Evolutionary conservation across 352 stramenopile species (phyloP).

Genomic region (Globisporangium perplexum): DNA sequence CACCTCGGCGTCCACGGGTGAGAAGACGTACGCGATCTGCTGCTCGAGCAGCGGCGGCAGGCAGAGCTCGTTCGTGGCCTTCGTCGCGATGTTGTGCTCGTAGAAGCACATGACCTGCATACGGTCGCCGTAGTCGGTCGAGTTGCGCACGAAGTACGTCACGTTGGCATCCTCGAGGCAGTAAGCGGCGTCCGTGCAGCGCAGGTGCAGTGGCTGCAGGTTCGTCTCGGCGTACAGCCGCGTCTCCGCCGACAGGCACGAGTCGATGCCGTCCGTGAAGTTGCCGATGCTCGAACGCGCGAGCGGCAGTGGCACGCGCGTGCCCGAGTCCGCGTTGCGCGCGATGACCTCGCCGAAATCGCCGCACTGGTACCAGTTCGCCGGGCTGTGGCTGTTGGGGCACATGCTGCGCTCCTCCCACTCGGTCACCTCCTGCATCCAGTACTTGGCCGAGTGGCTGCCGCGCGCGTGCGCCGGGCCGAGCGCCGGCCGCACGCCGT

Average conservation of each 20-base stretch:
- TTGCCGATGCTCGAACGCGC: slow-evolving; percentile 17
- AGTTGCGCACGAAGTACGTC: slow-evolving; percentile 62
- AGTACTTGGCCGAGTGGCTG: slow-evolving; percentile 67
- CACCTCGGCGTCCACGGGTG: slow-evolving; percentile 42
- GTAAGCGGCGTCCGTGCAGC: slow-evolving; percentile 39
- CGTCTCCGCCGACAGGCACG: slow-evolving; percentile 49
- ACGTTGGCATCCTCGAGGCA: slow-evolving; percentile 29
- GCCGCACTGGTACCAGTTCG: slow-evolving; percentile 72
- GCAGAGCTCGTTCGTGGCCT: slow-evolving; percentile 48
- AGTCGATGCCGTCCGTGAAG: slow-evolving; percentile 28
- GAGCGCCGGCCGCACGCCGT: slow-evolving; percentile 51
- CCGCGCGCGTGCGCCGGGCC: slow-evolving; percentile 52
- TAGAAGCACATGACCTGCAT: slow-evolving; percentile 72
- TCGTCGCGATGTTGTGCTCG: slow-evolving; percentile 46
- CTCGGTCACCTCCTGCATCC: slow-evolving; percentile 63
- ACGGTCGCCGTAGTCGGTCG: slow-evolving; percentile 49
- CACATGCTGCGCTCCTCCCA: slow-evolving; percentile 67
- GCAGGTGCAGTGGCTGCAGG: slow-evolving; percentile 54
- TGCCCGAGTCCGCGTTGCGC: slow-evolving; percentile 18
- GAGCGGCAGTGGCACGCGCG: slow-evolving; percentile 31
- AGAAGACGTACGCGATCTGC: slow-evolving; percentile 53
- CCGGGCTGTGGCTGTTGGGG: slow-evolving; percentile 62
- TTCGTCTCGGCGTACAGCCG: slow-evolving; percentile 52
- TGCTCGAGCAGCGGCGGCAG: slow-evolving; percentile 50
- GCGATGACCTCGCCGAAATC: slow-evolving; percentile 50